Conservation (phyloP, 2,329 filamentous ascomycete genomes). For the Fusarium heterosporum region DNA sequence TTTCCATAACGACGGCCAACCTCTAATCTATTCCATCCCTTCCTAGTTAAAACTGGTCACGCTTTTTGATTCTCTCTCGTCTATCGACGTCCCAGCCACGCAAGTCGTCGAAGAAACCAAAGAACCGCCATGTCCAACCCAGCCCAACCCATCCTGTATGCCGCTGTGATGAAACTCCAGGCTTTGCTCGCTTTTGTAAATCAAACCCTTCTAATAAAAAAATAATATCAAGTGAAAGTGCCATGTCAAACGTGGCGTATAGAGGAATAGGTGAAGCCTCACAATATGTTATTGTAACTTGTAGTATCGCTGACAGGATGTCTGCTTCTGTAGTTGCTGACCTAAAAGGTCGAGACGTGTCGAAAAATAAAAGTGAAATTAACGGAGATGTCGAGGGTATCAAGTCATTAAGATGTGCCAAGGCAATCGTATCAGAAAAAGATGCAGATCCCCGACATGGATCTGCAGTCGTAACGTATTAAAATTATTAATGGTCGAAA, state of each 20-base stretch:
- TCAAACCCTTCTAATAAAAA: constrained; percentile 19
- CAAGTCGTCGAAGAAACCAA: background rate
- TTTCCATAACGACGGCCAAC: background rate
- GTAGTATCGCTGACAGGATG: constrained; percentile 8
- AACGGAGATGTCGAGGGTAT: constrained; percentile 41
- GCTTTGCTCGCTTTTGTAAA: constrained; percentile 39
- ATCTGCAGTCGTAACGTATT: constrained; percentile 35
- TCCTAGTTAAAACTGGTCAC: background rate
- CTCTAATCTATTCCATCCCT: background rate
- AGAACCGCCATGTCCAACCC: constrained; percentile 10
- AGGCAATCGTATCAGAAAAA: constrained; percentile 36
- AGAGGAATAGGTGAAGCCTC: constrained; percentile 5
- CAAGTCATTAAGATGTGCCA: constrained; percentile 44
- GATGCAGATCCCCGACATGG: constrained; percentile 15
- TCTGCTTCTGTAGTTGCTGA: constrained; percentile 11
- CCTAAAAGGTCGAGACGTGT: background rate
- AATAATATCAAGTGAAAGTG: constrained; percentile 2
- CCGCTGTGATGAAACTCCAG: constrained; percentile 39
- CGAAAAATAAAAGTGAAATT: constrained; percentile 12
- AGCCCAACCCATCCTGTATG: constrained; percentile 1
- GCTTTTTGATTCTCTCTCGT: background rate
- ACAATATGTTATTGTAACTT: constrained; percentile 29
- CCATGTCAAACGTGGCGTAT: constrained; percentile 13
- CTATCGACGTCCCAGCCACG: constrained; percentile 2
- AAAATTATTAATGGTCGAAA: constrained; percentile 19